A percentile compares a stretch with the other conserved stretches of the same genome.
These are phyloP conservation scores for Fusarium sp. DNA, from an alignment of 2,329 filamentous ascomycete genomes.

Conservation along the genomic window DNA sequence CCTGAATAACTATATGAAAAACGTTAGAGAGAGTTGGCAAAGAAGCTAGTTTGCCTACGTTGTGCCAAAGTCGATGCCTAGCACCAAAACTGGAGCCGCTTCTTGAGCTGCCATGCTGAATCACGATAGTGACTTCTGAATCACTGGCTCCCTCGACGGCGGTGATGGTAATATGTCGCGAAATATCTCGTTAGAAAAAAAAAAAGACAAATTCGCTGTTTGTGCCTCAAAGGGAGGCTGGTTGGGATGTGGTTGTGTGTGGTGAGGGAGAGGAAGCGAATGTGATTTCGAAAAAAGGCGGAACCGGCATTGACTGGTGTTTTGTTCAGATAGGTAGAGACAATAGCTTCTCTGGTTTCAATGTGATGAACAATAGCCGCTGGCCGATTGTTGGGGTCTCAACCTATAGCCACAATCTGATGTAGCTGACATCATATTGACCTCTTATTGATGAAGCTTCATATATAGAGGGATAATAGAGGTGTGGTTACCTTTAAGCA, in stretches of 20 bases:
- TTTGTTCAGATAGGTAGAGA: no score
- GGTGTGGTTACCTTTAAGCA: not conserved
- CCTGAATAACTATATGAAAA: slow-evolving; percentile 53
- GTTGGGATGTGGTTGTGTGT: not conserved
- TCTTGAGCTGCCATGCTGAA: not conserved
- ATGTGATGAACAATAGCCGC: not conserved
- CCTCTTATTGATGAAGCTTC: not conserved
- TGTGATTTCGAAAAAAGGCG: not conserved
- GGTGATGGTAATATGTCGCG: not conserved
- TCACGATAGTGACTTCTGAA: not conserved
- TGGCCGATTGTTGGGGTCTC: not conserved
- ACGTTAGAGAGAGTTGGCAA: not conserved
- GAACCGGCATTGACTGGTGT: no score
- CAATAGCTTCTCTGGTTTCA: not conserved
- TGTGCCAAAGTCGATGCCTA: slow-evolving; percentile 34
- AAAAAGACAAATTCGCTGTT: not conserved
- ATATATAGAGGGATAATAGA: not conserved
- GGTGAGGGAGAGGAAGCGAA: not conserved
- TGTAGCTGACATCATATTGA: not conserved
- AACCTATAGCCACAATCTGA: no score
- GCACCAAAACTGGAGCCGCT: slow-evolving; percentile 6
- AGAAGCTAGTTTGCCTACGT: slow-evolving; percentile 5
- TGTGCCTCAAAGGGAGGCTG: not conserved
- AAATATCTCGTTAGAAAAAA: no score
- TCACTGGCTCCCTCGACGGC: no score